phyloP scores from a whole-genome alignment of 192 early-diverging fungal genomes.

The Dispira simplex region DNA sequence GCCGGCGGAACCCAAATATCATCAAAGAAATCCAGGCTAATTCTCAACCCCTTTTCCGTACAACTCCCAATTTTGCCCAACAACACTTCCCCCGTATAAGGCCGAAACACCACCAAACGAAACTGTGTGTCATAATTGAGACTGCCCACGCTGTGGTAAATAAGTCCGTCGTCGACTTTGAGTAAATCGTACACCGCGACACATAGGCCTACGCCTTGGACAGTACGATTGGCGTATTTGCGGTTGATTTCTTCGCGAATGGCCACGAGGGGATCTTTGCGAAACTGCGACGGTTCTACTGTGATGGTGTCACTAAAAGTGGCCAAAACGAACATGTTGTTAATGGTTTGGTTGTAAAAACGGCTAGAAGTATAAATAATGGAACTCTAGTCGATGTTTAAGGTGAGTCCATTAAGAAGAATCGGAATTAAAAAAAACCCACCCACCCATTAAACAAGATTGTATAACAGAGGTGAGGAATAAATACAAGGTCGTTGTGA shows the following conservation, averaged over 20 bases:
- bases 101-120: conserved; percentile 77
- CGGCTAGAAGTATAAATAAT: too few relatives aligned
- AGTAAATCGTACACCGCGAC: conserved; percentile 70
- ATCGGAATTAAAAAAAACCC: too few relatives aligned
- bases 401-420: too few relatives aligned
- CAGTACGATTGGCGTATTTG: conserved; percentile 78
- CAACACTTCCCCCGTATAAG: conserved; percentile 78
- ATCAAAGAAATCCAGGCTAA: conserved; percentile 81
- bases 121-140: conserved; percentile 48
- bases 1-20: conserved; percentile 66
- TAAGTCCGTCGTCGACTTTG: conserved; percentile 67
- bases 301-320: conserved; percentile 74
- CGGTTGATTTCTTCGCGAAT: conserved; percentile 77
- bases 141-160: conserved; percentile 71
- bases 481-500: too few relatives aligned
- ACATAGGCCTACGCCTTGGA: conserved; percentile 85
- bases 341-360: not conserved
- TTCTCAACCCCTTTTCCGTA: conserved; percentile 45
- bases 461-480: too few relatives aligned
- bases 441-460: too few relatives aligned
- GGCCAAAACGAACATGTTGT: conserved; percentile 71
- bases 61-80: conserved; percentile 61
- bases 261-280: conserved; percentile 55
- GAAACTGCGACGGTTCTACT: conserved; percentile 63
- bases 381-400: too few relatives aligned